Evolutionary conservation across 2,329 filamentous ascomycete genomes (phyloP), one percentile per base, ranked within the genome.

Genomic region (Microcera coccophila): DNA sequence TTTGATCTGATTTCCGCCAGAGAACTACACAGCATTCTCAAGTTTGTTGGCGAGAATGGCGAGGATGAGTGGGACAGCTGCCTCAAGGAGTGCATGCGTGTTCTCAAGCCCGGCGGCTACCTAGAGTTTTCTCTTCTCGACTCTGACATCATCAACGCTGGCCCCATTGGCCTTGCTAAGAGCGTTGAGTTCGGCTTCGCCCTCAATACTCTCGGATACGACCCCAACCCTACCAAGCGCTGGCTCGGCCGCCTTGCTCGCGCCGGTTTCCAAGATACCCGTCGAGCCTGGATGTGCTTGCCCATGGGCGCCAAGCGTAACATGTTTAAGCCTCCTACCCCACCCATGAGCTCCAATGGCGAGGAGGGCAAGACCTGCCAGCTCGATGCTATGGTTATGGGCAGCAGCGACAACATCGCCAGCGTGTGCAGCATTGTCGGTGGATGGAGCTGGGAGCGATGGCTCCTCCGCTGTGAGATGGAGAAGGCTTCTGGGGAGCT

Each of bases 1-100:
- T 98, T 98, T 59, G 91, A 97, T 59, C 81, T 96, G 51, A 81
- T 98, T 58, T 95, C 88, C 3, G 89, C 90, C 2, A 85, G 91
- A 26, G 87, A 90, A 44, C 77, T 98, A 36, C 87, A 95, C 66
- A 81, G 84, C 40, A 77, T 94, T 29, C 80, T 98, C 57, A 93
- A 91, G 65, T 81, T 84, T 29, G 74, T 77, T 20, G 76, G 74
- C 21, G 78, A 83, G 57, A 79, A 85, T 52, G 76, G 78, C 31
- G 73, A 81, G 45, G 89, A 97, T 59, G 91, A 97, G 68, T 96
- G 90, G 76, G 87, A 94, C 61, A 75, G 83, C 37, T 93, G 88
- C 48, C 75, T 97, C 8, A 74, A 73, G 39, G 93, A 98, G 69
- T 94, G 90, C 63, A 82, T 88, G 71, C 89, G 93, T 45, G 85